Evolutionary conservation across 139 green algal species (phyloP), one percentile per base, ranked within the genome.

Genomic region (Micromonas commoda): DNA sequence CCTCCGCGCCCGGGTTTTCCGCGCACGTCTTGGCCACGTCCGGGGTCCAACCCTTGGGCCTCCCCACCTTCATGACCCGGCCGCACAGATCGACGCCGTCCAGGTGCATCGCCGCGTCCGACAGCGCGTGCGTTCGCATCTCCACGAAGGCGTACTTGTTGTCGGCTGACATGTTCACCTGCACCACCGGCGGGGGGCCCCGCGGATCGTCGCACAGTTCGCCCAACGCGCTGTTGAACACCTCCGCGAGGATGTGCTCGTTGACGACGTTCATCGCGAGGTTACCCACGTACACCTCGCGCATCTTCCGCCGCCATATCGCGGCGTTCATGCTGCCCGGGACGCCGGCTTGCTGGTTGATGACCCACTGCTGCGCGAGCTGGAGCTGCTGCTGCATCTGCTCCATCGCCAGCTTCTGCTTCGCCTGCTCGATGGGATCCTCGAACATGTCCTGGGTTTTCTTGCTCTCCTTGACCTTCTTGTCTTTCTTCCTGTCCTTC

Each of bases 281-380:
- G 86, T 97, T 97, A 75, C 92, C 92, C 0, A 96, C 89, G 74
- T 95, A 96, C 37, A 95, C 87, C 70, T 96, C 91, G 0, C 91
- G 83, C 75, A 90, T 84, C 82, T 93, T 93, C 82, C 73, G 85
- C 80, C 51, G 71, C 45, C 16, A 16, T 16, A 57, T 57, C 45
- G 9, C 16, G 9, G 9, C 45, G 45, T 57, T 57, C 71, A 51
- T 77, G 80, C 83, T 72, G 37, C 45, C n/a, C 21, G 45, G 4
- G 2, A 5, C 61, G 61, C 39, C 2, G 16, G 78, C 78, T 78
- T 86, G 82, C 68, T 83, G 77, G 52, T 83, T 71, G n/a, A n/a
- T n/a, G 31, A 84, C 61, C 23, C 87, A 67, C 38, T 88, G 68
- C 76, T 90, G 86, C 77, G 89, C 84, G 31, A 82, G 75, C 32